These are phyloP conservation scores for Neofusicoccum sp. DNA, from an alignment of 2,329 filamentous ascomycete species.

Conservation along the genomic window DNA sequence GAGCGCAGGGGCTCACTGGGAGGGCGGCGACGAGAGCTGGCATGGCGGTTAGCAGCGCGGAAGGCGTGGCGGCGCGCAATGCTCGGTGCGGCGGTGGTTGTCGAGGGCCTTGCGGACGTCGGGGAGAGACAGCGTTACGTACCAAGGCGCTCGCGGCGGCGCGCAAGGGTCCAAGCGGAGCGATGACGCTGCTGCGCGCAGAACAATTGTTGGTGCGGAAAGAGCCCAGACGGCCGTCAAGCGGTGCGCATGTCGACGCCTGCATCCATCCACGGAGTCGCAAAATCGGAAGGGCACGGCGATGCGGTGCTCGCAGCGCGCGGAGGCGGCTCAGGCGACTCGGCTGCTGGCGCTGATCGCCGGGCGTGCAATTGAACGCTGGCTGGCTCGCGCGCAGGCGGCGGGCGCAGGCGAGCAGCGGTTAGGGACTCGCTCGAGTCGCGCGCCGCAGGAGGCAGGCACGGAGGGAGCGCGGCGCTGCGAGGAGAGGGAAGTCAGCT, in stretches of 20 bases:
- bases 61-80: not conserved
- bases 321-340: conserved; percentile 13
- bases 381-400: conserved; percentile 15
- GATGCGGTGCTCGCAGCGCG: conserved; percentile 8
- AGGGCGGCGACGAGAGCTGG: not conserved
- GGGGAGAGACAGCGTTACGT: conserved; percentile 9
- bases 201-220: conserved; percentile 9
- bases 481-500: conserved; percentile 5
- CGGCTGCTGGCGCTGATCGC: conserved; percentile 15
- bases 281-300: conserved; percentile 14
- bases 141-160: conserved; percentile 7
- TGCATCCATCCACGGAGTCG: conserved; percentile 12
- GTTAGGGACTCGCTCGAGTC: not conserved
- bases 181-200: conserved; percentile 8
- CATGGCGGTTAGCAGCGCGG: conserved; percentile 4
- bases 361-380: conserved; percentile 13
- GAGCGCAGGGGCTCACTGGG: conserved; percentile 2
- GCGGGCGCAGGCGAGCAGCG: not conserved
- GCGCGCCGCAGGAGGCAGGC: conserved; percentile 8
- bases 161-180: conserved; percentile 13
- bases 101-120: conserved; percentile 9
- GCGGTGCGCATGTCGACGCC: conserved; percentile 16
- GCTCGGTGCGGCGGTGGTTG: not conserved
- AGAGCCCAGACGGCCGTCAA: conserved; percentile 12
- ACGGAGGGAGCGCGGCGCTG: not conserved